A percentile compares a stretch with the other conserved stretches of the same genome.
Evolutionary conservation across 2,329 filamentous ascomycete genomes (phyloP).

Genomic region (Microcyclospora tardicrescens): DNA sequence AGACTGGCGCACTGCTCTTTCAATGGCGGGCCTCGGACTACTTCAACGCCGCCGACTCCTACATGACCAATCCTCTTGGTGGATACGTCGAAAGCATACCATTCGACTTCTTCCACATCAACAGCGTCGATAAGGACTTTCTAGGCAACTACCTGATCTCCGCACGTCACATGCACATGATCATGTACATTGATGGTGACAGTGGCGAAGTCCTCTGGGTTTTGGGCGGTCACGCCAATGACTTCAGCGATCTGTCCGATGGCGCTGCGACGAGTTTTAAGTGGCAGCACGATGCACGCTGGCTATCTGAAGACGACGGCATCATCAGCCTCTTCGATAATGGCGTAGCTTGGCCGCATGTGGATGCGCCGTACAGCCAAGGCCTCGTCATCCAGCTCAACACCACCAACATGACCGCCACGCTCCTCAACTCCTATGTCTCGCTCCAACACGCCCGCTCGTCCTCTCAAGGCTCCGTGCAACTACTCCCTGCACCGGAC

Average conservation of each 20-base stretch:
- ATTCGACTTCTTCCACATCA: conserved; percentile 40
- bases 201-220: conserved; percentile 38
- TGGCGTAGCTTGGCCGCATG: conserved; percentile 34
- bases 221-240: conserved; percentile 35
- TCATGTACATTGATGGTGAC: conserved; percentile 32
- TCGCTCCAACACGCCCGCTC: conserved; percentile 29
- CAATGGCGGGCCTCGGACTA: conserved; percentile 28
- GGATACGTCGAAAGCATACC: conserved; percentile 21
- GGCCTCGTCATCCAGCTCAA: conserved; percentile 31
- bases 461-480: conserved; percentile 39
- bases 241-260: conserved; percentile 30
- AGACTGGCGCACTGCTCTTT: conserved; percentile 28
- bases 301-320: conserved; percentile 22
- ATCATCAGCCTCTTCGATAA: conserved; percentile 36
- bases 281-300: conserved; percentile 43
- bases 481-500: conserved; percentile 31
- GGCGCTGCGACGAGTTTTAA: conserved; percentile 35
- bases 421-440: conserved; percentile 32
- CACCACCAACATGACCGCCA: conserved; percentile 29
- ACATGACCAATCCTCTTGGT: conserved; percentile 27
- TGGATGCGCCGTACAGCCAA: conserved; percentile 21
- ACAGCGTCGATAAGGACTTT: conserved; percentile 38
- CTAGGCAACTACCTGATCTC: conserved; percentile 38
- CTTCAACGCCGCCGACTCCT: conserved; percentile 19
- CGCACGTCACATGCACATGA: conserved; percentile 29